phyloP scores from a whole-genome alignment of 352 stramenopile genomes.

The Pythium sp. region DNA sequence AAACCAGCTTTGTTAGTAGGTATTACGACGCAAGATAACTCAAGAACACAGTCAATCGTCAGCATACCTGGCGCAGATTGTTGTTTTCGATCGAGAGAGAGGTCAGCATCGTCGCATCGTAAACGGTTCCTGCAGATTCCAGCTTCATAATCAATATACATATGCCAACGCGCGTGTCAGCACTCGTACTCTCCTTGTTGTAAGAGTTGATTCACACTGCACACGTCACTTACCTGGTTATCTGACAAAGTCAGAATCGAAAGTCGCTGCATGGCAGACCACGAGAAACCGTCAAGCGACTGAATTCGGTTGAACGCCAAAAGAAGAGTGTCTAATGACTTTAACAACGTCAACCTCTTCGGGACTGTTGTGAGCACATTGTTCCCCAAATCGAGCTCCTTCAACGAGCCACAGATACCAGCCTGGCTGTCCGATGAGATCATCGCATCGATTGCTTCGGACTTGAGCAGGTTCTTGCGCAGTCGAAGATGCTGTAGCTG shows the following conservation, averaged over 20 bases:
- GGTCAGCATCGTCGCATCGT: constrained; percentile 55
- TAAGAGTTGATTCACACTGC: neutral
- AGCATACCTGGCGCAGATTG: constrained; percentile 58
- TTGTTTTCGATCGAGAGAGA: constrained; percentile 85
- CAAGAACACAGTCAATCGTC: neutral
- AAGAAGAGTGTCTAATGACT: constrained; percentile 58
- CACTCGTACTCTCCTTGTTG: neutral
- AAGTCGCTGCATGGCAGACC: constrained; percentile 54
- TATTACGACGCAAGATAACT: neutral
- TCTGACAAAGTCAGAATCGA: constrained; percentile 62
- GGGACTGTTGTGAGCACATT: constrained; percentile 61
- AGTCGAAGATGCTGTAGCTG: constrained; percentile 59
- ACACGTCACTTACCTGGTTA: constrained; percentile 47
- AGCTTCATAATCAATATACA: constrained; percentile 29
- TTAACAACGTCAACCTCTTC: constrained; percentile 35
- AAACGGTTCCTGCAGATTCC: constrained; percentile 55
- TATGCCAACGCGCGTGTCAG: neutral
- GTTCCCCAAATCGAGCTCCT: constrained; percentile 73
- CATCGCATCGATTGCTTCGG: constrained; percentile 42
- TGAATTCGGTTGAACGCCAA: constrained; percentile 69
- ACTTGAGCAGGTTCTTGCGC: constrained; percentile 75
- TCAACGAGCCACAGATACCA: constrained; percentile 41
- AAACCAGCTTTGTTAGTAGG: neutral
- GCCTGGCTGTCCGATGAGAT: constrained; percentile 26
- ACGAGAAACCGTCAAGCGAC: constrained; percentile 51